phyloP scores from a whole-genome alignment of 2,329 filamentous ascomycete species.

The Cryphonectria carpinicola region DNA sequence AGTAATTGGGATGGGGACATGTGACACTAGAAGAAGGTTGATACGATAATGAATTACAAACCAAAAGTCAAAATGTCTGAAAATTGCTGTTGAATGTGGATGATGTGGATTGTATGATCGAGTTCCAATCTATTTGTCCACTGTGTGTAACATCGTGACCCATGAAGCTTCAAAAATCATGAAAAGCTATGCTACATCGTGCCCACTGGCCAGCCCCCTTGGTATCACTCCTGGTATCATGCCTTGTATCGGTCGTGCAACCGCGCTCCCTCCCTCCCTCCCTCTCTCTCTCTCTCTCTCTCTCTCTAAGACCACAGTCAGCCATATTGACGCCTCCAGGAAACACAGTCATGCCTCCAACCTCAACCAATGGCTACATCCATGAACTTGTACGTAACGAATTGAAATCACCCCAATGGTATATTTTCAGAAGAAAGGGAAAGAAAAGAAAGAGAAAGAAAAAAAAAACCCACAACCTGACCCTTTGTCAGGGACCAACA shows the following conservation, averaged over 20 bases:
- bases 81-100: not conserved
- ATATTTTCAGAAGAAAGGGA: not conserved
- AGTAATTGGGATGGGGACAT: not conserved
- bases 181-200: not conserved
- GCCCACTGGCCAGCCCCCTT: not conserved
- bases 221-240: constrained; percentile 1
- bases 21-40: not conserved
- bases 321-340: not conserved
- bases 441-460: not conserved
- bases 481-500: constrained; percentile 22
- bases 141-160: not conserved
- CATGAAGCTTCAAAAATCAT: not conserved
- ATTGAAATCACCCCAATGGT: not conserved
- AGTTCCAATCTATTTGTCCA: not conserved
- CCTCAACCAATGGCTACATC: not conserved
- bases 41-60: not conserved
- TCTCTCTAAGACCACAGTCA: not conserved
- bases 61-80: not conserved
- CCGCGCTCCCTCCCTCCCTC: too few relatives aligned
- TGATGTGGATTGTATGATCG: not conserved
- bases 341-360: not conserved
- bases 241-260: not conserved
- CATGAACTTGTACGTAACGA: not conserved
- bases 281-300: not conserved
- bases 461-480: too few relatives aligned